Base-by-base conservation (phyloP, 1,139 yeast genomes). In the Scheffersomyces illinoinensis region DNA sequence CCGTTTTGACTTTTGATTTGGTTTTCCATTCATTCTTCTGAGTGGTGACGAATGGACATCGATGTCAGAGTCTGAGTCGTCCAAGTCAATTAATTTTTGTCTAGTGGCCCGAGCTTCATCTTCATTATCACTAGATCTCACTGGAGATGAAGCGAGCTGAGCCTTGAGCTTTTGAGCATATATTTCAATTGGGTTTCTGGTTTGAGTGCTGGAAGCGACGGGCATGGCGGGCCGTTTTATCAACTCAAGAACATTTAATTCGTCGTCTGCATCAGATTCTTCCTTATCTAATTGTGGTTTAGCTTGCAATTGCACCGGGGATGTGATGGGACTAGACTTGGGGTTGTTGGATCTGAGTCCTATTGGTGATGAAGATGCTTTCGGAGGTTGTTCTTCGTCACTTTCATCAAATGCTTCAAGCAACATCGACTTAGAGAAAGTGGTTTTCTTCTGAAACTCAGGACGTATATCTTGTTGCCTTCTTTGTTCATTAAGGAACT, bases 401-500 rank as follows among this genome's bases (percentile, higher is more conserved):
- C 71, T 78, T 53, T 75, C 72, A 12, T 75, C 70, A 58, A 78
- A 77, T 20, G 76, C 79, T 12, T 71, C 66, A 18, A 81, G 64
- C 55, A 81, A 75, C 53, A 67, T 70, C 26, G 73, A 71, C 53
- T 74, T 73, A 2, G 82, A 73, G 62, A 78, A 76, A 21, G 63
- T 62, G 1, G 71, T 65, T 51, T 70, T 71, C 47, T 66, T 71
- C 33, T 71, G 66, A 62, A 79, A 78, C 24, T 68, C 71, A 1
- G 82, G 81, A 58, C 75, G 70, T 50, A 77, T 76, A 57, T 67
- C 73, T 47, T 64, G 62, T 53, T 72, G 72, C 56, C 81, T 66
- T 60, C 79, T 81, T 64, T 77, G 79, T 14, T 72, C 68, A 58
- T 76, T 76, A 52, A 79, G 62, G 57, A 78, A 77, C 57, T 73